Evolutionary conservation across 2,329 filamentous ascomycete genomes (phyloP), one percentile per base, ranked within the genome.

Genomic region (Diplocarpon mali): DNA sequence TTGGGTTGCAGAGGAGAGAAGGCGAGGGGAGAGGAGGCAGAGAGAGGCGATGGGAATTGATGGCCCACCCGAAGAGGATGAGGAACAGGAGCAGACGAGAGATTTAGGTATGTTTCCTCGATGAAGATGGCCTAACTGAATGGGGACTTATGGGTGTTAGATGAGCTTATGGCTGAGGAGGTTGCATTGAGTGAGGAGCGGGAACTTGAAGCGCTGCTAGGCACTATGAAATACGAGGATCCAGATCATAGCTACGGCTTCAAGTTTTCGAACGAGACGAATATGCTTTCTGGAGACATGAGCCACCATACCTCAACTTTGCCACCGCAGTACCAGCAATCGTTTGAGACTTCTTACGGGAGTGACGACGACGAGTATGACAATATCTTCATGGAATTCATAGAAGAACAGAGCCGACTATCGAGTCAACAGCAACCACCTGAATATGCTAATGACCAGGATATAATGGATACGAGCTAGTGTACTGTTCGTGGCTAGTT

Each of bases 331-430:
- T 24, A 42, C 27, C 49, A 53, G 29, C 44, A 41, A 35, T 29
- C 42, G 17, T 45, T 48, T 7, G 50, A 58, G 12, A 53, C 53
- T 2, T 27, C 39, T 10, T 60, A 58, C 47, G 60, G 57, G 31
- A 60, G 56, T 41, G 76, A 80, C 42, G 75, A 79, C 37, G 72
- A 72, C 12, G 76, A 79, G 35, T 81, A 79, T 54, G 77, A 81
- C 51, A 64, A 69, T 38, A 62, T 80, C 9, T 81, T 95, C 59
- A 74, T 76, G 67, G 78, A 85, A 53, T 60, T 85, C 31, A 62
- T 77, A 40, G 68, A 72, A n/a, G 64, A 70, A 48, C 65, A 71
- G 38, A 57, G 35, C 5, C 42, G 62, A 12, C 48, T 42, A 16
- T 48, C 51, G 36, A 51, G 42, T 51, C 58, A 59, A 36, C 50